A percentile compares a stretch with the other conserved stretches of the same genome.
phyloP scores from a whole-genome alignment of 1,284 basidiomycete genomes.

The Anthracocystis panici-leucophaei region DNA sequence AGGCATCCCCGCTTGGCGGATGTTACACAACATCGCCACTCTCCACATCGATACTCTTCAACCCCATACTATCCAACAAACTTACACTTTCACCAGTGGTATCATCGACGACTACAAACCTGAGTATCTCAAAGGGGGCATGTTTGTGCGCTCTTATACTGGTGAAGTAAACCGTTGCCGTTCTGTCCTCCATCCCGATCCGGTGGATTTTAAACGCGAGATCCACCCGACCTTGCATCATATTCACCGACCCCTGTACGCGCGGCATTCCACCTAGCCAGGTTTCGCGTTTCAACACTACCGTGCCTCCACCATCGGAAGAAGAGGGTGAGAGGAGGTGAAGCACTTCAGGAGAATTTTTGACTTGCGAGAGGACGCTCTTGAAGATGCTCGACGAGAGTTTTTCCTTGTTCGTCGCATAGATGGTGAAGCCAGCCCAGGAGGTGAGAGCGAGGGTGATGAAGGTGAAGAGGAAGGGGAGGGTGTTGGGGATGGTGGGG shows the following conservation, averaged over 20 bases:
- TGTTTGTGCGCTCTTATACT: constrained; percentile 47
- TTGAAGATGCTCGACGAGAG: constrained; percentile 55
- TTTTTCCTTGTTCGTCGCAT: constrained; percentile 64
- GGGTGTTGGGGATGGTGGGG: constrained; percentile 15
- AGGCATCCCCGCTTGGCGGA: too few relatives aligned
- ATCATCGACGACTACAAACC: constrained; percentile 57
- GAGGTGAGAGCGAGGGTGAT: constrained; percentile 18
- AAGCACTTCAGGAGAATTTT: constrained; percentile 29
- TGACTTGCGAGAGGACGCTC: constrained; percentile 49
- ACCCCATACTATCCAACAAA: constrained; percentile 14
- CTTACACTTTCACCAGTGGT: constrained; percentile 19
- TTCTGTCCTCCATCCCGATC: rapidly evolving
- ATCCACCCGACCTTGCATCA: constrained; percentile 63
- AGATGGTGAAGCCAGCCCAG: constrained; percentile 54
- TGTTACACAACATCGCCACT: constrained; percentile 28
- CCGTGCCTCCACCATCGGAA: constrained; percentile 11
- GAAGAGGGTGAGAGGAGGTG: constrained; percentile 34
- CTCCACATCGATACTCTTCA: constrained; percentile 22
- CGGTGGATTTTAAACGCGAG: constrained; percentile 50
- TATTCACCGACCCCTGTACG: constrained; percentile 57
- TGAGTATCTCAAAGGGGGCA: constrained; percentile 54
- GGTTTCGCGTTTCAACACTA: constrained; percentile 20
- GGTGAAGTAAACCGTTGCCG: constrained; percentile 61
- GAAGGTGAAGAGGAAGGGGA: constrained; percentile 13
- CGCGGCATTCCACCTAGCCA: constrained; percentile 39